phyloP scores from a whole-genome alignment of 2,329 filamentous ascomycete species.

The Diaporthe australafricana region DNA sequence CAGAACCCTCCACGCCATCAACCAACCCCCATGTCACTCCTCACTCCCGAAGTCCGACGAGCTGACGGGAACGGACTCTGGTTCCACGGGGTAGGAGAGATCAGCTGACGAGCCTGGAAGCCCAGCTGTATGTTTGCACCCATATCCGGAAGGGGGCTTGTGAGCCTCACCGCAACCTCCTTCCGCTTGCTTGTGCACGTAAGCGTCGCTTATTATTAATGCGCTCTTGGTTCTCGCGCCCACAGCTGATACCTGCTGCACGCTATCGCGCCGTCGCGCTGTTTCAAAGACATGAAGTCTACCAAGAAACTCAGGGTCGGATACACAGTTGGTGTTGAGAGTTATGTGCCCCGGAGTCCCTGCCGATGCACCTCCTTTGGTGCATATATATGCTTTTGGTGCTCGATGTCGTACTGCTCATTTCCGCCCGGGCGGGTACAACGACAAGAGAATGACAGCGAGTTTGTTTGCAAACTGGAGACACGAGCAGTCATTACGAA shows the following conservation, averaged over 20 bases:
- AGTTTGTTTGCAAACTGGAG: background rate
- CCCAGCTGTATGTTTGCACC: constrained; percentile 2
- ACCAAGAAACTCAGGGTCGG: background rate
- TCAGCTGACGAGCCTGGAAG: background rate
- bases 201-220: constrained; percentile 20
- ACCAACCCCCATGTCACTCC: background rate
- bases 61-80: background rate
- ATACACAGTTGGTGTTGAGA: background rate
- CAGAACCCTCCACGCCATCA: background rate
- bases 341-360: background rate
- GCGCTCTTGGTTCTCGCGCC: background rate
- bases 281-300: background rate
- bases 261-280: background rate
- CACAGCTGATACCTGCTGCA: constrained; percentile 17
- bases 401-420: no score
- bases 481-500: background rate
- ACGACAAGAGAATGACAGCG: background rate
- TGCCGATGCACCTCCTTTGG: background rate
- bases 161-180: constrained; percentile 25
- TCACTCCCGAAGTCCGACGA: background rate
- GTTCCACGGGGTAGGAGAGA: background rate
- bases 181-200: constrained; percentile 20
- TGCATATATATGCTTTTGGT: background rate
- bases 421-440: no score
- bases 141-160: background rate